Evolutionary conservation across 1,139 yeast genomes (phyloP).

Genomic region (Magnusiomyces sp.): DNA sequence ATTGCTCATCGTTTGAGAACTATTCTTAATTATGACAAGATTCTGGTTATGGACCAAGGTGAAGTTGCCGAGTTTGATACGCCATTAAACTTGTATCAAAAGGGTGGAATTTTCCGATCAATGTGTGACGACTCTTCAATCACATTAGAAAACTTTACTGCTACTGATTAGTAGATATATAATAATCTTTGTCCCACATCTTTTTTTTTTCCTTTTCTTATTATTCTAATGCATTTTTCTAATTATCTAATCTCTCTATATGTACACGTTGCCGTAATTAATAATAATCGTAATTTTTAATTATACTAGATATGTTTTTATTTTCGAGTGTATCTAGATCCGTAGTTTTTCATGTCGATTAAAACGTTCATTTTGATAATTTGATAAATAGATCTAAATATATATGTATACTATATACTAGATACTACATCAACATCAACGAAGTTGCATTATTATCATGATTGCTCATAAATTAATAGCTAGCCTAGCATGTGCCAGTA

Average conservation of each 20-base stretch:
- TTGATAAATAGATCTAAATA: no score
- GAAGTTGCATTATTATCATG: no score
- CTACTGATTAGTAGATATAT: neutral
- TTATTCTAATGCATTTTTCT: neutral
- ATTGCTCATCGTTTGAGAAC: slow-evolving; percentile 74
- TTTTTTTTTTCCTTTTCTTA: neutral
- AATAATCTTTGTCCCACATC: neutral
- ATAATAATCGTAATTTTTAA: no score
- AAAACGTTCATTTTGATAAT: no score
- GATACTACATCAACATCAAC: no score
- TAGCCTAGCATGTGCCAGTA: no score
- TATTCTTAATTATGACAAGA: slow-evolving; percentile 54
- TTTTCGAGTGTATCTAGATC: no score
- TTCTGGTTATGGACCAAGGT: slow-evolving; percentile 60
- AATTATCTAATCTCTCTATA: neutral
- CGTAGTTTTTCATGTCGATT: no score
- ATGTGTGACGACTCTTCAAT: slow-evolving; percentile 57
- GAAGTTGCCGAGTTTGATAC: slow-evolving; percentile 49
- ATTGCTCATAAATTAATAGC: no score
- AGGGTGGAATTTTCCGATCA: slow-evolving; percentile 43
- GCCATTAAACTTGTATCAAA: slow-evolving; percentile 37
- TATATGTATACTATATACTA: no score
- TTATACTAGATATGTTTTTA: no score
- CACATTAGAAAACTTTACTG: slow-evolving; percentile 32
- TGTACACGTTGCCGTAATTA: neutral